phyloP scores from a whole-genome alignment of 352 stramenopile species.

The Phytophthora hibernalis region DNA sequence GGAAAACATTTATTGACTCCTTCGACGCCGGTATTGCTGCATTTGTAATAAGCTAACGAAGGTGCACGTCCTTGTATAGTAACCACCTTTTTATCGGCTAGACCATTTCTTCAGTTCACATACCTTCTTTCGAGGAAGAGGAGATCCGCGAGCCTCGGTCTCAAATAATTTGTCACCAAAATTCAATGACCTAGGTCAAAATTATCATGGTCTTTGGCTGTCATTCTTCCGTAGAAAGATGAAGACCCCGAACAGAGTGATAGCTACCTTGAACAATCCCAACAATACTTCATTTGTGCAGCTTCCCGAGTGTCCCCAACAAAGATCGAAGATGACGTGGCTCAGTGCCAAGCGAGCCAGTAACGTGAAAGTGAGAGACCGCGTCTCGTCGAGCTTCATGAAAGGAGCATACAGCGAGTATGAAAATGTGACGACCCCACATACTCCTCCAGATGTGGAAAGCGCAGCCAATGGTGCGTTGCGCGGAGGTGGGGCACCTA shows the following conservation, averaged over 20 bases:
- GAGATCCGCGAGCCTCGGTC: too few relatives aligned
- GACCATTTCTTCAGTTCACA: too few relatives aligned
- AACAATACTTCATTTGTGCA: background rate
- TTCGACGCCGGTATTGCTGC: too few relatives aligned
- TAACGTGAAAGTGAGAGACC: background rate
- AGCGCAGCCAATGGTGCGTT: constrained; percentile 27
- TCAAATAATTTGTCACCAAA: background rate
- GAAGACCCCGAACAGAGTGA: background rate
- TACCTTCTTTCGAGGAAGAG: too few relatives aligned
- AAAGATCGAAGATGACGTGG: constrained; percentile 10
- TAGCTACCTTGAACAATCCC: background rate
- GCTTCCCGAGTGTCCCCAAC: background rate
- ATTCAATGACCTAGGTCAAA: too few relatives aligned
- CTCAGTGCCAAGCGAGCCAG: constrained; percentile 1
- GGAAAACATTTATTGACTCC: too few relatives aligned
- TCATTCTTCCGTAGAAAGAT: background rate
- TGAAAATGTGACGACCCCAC: constrained; percentile 1
- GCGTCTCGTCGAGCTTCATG: background rate
- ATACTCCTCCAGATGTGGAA: background rate
- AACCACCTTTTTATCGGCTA: too few relatives aligned
- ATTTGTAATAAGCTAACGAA: too few relatives aligned
- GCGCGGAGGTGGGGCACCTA: constrained; percentile 31
- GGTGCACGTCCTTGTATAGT: too few relatives aligned
- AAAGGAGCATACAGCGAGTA: background rate
- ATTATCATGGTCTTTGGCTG: background rate